Conservation (phyloP, 2,329 filamentous ascomycete species). For the Monosporascus sp. region DNA sequence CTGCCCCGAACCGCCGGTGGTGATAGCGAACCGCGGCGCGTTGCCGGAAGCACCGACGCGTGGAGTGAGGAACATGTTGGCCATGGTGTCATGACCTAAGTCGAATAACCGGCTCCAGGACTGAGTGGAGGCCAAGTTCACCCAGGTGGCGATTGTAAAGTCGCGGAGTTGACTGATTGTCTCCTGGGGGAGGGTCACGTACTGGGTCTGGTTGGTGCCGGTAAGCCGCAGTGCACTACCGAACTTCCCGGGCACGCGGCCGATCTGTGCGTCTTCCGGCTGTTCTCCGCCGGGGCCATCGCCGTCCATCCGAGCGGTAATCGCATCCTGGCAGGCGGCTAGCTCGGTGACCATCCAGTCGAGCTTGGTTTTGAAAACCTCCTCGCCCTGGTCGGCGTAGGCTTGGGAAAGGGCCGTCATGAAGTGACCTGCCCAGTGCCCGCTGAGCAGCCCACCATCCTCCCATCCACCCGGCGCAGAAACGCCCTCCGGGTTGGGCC, state of each 20-base stretch:
- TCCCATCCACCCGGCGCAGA: constrained; percentile 27
- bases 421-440: constrained; percentile 29
- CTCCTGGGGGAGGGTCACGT: constrained; percentile 15
- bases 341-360: constrained; percentile 29
- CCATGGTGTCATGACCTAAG: constrained; percentile 13
- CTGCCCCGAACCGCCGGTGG: constrained; percentile 9
- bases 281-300: background rate
- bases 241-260: constrained; percentile 13
- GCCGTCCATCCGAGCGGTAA: constrained; percentile 22
- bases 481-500: constrained; percentile 22
- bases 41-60: constrained; percentile 2
- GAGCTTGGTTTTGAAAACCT: constrained; percentile 25
- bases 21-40: constrained; percentile 15
- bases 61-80: constrained; percentile 17
- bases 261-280: constrained; percentile 1
- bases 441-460: constrained; percentile 29
- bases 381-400: constrained; percentile 26
- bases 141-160: constrained; percentile 16
- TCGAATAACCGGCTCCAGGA: constrained; percentile 14
- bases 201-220: constrained; percentile 5
- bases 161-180: constrained; percentile 15
- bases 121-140: constrained; percentile 9
- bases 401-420: constrained; percentile 29
- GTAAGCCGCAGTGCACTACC: constrained; percentile 10
- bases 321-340: constrained; percentile 25